These are phyloP conservation scores for Leccinum olivaceopallidum DNA, from an alignment of 768 basidiomycete species.

Conservation along the genomic window DNA sequence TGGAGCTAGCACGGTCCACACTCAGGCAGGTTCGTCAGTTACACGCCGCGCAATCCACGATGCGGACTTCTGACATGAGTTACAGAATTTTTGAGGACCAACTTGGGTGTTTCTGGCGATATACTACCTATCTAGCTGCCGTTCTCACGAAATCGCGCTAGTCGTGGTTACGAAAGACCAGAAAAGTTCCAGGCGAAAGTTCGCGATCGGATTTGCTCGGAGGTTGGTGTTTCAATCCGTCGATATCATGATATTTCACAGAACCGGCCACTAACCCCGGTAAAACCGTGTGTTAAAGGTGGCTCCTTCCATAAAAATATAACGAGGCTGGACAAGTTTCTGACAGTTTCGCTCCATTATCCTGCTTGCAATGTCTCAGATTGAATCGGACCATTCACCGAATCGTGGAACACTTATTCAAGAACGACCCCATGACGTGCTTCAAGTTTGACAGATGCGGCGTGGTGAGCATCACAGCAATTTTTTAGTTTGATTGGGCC, in stretches of 20 bases:
- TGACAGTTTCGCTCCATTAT: neutral
- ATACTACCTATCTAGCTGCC: neutral
- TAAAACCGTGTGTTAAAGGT: neutral
- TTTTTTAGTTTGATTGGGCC: neutral
- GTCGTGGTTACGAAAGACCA: neutral
- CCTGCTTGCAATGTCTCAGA: neutral
- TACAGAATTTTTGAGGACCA: neutral
- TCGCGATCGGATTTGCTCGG: neutral
- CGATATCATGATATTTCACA: neutral
- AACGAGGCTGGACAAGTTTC: neutral
- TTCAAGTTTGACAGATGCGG: neutral
- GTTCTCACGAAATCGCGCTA: conserved; percentile 1
- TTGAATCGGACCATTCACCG: neutral
- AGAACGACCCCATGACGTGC: neutral
- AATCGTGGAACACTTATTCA: neutral
- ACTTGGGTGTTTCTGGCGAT: neutral
- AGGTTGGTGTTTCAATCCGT: neutral
- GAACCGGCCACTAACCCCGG: neutral
- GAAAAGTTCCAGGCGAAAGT: neutral
- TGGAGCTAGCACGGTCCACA: neutral
- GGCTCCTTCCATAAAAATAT: neutral
- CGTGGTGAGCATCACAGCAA: neutral
- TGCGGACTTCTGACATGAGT: neutral
- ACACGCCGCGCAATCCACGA: neutral
- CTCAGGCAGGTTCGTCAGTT: neutral